A percentile compares a stretch with the other conserved stretches of the same genome.
Evolutionary conservation across 1,284 basidiomycete species (phyloP).

Genomic region (Bjerkandera adusta): DNA sequence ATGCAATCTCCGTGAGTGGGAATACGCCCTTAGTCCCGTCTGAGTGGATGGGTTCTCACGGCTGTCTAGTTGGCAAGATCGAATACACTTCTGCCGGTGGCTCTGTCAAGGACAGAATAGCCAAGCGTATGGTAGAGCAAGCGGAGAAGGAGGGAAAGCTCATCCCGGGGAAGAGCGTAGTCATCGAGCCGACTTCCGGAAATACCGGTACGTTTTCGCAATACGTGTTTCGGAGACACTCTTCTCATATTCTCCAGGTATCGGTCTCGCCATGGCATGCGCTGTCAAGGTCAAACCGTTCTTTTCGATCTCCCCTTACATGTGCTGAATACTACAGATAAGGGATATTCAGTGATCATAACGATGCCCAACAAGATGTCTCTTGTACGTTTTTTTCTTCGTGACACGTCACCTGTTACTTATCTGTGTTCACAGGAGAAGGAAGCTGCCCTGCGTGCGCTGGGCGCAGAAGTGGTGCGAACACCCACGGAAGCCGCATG

Average conservation of each 20-base stretch:
- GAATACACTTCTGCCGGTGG: slow-evolving; percentile 93
- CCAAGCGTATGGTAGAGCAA: slow-evolving; percentile 93
- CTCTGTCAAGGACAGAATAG: slow-evolving; percentile 94
- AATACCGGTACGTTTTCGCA: slow-evolving; percentile 82
- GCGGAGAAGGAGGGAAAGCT: slow-evolving; percentile 88
- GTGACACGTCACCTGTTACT: neutral
- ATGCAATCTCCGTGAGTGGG: slow-evolving; percentile 84
- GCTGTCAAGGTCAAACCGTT: slow-evolving; percentile 75
- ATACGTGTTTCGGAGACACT: neutral
- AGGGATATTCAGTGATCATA: slow-evolving; percentile 92
- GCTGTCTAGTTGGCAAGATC: slow-evolving; percentile 78
- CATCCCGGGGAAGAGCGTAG: slow-evolving; percentile 85
- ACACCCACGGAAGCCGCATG: slow-evolving; percentile 91
- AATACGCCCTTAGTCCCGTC: neutral
- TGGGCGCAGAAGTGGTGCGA: slow-evolving; percentile 92
- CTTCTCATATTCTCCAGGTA: slow-evolving; percentile 49
- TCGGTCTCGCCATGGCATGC: slow-evolving; percentile 89
- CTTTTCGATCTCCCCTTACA: slow-evolving; percentile 19
- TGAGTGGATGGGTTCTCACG: no score
- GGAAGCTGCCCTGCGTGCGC: slow-evolving; percentile 85
- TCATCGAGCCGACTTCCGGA: slow-evolving; percentile 93
- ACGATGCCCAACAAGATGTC: slow-evolving; percentile 98
- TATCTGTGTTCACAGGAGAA: slow-evolving; percentile 66
- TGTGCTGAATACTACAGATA: slow-evolving; percentile 79
- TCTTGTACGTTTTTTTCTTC: slow-evolving; percentile 40